A percentile compares a stretch with the other conserved stretches of the same genome.
These are phyloP conservation scores for Petrea volubilis DNA, from an alignment of 257 asterid genomes.

Conservation along the genomic window DNA sequence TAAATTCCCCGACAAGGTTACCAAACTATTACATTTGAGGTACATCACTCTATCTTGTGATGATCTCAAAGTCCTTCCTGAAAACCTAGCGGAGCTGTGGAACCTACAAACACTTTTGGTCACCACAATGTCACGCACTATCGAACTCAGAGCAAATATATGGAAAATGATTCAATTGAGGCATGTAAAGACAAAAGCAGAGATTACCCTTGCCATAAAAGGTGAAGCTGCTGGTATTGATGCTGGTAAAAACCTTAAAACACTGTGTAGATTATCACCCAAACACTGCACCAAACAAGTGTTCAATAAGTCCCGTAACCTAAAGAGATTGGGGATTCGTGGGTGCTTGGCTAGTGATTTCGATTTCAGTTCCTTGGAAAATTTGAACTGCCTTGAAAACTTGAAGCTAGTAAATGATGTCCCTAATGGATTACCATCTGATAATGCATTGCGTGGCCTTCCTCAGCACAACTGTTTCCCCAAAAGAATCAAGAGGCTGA, in stretches of 20 bases:
- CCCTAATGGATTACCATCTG: background rate
- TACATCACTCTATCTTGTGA: constrained; percentile 33
- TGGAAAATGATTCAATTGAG: constrained; percentile 38
- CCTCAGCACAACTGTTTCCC: constrained; percentile 31
- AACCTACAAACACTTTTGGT: constrained; percentile 39
- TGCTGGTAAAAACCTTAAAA: constrained; percentile 27
- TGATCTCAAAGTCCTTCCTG: constrained; percentile 29
- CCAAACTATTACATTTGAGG: constrained; percentile 34
- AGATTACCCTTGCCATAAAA: constrained; percentile 1
- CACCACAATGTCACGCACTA: background rate
- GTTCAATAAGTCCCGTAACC: constrained; percentile 1
- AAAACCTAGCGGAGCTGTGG: constrained; percentile 25
- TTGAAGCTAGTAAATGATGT: constrained; percentile 37
- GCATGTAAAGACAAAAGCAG: constrained; percentile 40
- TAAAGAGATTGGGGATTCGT: constrained; percentile 28
- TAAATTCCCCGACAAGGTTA: constrained; percentile 21
- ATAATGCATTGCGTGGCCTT: constrained; percentile 6
- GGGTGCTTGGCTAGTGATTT: constrained; percentile 17
- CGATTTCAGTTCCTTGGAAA: background rate
- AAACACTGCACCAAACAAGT: constrained; percentile 24
- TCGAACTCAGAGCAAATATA: constrained; percentile 24
- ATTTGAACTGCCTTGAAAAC: constrained; percentile 19
- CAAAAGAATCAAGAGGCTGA: constrained; percentile 23
- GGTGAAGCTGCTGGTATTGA: no score
- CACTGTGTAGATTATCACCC: constrained; percentile 28